Evolutionary conservation across 1,139 yeast species (phyloP), one percentile per base, ranked within the genome.

Genomic region (Yamadazyma oceani): DNA sequence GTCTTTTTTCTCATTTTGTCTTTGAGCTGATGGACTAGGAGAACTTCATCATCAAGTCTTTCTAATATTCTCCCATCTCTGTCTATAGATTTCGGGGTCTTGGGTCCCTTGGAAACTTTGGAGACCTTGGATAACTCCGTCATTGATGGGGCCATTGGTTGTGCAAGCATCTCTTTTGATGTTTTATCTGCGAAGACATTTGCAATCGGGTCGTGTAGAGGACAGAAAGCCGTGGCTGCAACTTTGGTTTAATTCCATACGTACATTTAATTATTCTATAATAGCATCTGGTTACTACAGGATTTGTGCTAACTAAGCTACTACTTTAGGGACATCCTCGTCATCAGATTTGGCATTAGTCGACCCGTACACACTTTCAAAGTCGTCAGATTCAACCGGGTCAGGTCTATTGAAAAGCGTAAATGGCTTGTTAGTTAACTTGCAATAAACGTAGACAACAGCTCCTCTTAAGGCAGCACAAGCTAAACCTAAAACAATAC

Each of bases 361-460:
- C 2, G 49, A 42, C 3, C 45, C 49, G 25, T 43, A 39, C 8
- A 21, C 38, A 32, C 39, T 35, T 2, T 43, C 45, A 11, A 23
- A 24, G 7, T 42, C 40, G 4, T 35, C 41, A 3, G 22, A 29
- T n/a, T 23, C 53, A 2, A 40, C 43, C 2, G 47, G 41, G n/a
- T 46, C 64, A 6, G 78, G 79, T 49, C 61, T 75, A 33, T 80
- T 78, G 44, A 83, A 64, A 2, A 82, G 82, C 7, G 78, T 75
- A 56, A 82, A 82, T 23, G 71, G 72, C 1, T 53, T 57, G 2
- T 76, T 73, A 1, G 60, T 68, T 8, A 57, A 32, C 33, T 55
- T 67, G 37, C 78, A 60, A 43, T 63, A 58, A 1, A 66, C 15
- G 48, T 64, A 78, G 26, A 57, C 45, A 2, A 62, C 46, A 0